Evolutionary conservation across 2,329 filamentous ascomycete species (phyloP).

Genomic region (Colletotrichum neosansevieriae): DNA sequence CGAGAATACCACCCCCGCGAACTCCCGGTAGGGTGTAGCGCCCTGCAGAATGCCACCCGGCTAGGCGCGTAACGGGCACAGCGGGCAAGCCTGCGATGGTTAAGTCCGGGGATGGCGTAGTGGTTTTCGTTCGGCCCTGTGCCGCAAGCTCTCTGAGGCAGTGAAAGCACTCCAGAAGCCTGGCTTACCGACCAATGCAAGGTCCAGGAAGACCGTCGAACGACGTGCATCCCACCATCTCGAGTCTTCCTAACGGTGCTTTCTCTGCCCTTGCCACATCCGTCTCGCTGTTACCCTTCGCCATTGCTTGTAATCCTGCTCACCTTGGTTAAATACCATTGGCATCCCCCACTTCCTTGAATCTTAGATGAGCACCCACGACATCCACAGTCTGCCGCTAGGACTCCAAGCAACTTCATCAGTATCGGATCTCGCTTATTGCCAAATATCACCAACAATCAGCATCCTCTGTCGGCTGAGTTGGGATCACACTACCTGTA

Average conservation of each 20-base stretch:
- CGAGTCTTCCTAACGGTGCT: slow-evolving; percentile 30
- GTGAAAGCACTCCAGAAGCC: slow-evolving; percentile 12
- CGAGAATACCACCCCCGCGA: neutral
- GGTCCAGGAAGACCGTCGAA: slow-evolving; percentile 23
- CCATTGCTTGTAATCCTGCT: neutral
- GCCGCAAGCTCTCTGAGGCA: slow-evolving; percentile 3
- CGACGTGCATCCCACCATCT: slow-evolving; percentile 25
- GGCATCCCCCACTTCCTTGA: neutral
- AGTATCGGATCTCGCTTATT: neutral
- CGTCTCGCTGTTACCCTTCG: slow-evolving; percentile 9
- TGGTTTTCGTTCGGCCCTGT: neutral
- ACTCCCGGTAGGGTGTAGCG: slow-evolving; percentile 4
- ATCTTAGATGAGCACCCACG: neutral
- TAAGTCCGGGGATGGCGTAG: neutral
- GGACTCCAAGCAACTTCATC: neutral
- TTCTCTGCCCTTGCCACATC: slow-evolving; percentile 30
- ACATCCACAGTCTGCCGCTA: neutral
- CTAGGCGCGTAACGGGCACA: slow-evolving; percentile 12
- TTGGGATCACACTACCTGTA: neutral
- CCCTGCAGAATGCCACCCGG: slow-evolving; percentile 12
- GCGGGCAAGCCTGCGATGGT: neutral
- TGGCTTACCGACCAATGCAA: slow-evolving; percentile 14
- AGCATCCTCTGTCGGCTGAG: neutral
- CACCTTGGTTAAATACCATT: slow-evolving; percentile 28
- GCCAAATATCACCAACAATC: neutral